A percentile compares a stretch with the other conserved stretches of the same genome.
These are phyloP conservation scores for Gossypium laxum DNA, from an alignment of 441 rosid genomes.

Conservation along the genomic window DNA sequence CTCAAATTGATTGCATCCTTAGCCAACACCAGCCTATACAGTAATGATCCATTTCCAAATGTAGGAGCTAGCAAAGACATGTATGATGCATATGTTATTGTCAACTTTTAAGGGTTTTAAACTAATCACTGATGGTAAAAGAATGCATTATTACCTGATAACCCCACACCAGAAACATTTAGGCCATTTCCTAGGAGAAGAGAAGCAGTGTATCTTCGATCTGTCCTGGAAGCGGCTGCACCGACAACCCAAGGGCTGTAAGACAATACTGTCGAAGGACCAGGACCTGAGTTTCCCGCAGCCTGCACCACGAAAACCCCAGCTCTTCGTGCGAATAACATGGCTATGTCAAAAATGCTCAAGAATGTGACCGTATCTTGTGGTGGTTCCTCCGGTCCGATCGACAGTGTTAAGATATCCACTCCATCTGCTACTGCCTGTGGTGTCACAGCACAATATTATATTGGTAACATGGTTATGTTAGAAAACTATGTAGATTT, in stretches of 20 bases:
- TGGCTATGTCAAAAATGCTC: slow-evolving; percentile 36
- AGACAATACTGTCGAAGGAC: slow-evolving; percentile 41
- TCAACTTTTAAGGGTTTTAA: background rate
- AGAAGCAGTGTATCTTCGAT: slow-evolving; percentile 41
- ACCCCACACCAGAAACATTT: slow-evolving; percentile 37
- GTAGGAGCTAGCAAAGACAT: slow-evolving; percentile 43
- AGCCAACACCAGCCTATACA: slow-evolving; percentile 53
- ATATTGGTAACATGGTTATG: background rate
- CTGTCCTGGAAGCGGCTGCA: slow-evolving; percentile 37
- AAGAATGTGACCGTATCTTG: slow-evolving; percentile 39
- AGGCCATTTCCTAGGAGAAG: slow-evolving; percentile 43
- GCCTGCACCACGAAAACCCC: slow-evolving; percentile 63
- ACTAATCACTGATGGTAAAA: background rate
- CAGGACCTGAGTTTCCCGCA: slow-evolving; percentile 50
- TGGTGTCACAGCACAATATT: background rate
- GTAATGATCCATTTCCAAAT: slow-evolving; percentile 36
- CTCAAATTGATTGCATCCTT: slow-evolving; percentile 44
- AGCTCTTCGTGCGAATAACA: slow-evolving; percentile 48
- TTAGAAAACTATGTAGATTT: background rate
- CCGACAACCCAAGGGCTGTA: slow-evolving; percentile 61
- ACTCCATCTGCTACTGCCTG: slow-evolving; percentile 57
- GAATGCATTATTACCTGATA: slow-evolving; percentile 33
- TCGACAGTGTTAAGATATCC: slow-evolving; percentile 39
- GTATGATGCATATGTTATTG: background rate
- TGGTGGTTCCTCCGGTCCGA: slow-evolving; percentile 50